Evolutionary conservation across 768 basidiomycete genomes (phyloP).

Genomic region (Trametes maxima): DNA sequence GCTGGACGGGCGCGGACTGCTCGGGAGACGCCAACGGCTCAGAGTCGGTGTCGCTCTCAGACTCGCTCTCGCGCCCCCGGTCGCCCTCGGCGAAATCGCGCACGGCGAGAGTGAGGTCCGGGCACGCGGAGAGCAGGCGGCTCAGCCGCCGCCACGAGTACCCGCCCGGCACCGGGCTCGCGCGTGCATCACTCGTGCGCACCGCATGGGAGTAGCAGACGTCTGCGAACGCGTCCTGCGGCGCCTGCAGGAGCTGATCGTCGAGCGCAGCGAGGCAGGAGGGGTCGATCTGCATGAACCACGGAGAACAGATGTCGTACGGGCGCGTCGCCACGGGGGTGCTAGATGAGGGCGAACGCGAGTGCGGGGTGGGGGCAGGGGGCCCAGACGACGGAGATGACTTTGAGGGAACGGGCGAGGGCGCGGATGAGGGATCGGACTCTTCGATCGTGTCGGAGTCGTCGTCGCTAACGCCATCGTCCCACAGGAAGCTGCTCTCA

Average conservation of each 20-base stretch:
- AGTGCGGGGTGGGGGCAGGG: neutral
- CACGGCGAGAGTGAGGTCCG: neutral
- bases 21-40: constrained; percentile 20
- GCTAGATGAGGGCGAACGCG: neutral
- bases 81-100: neutral
- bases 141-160: constrained; percentile 22
- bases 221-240: constrained; percentile 46
- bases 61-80: constrained; percentile 4
- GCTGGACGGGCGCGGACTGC: neutral
- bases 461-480: constrained; percentile 20
- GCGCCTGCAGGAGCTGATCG: constrained; percentile 43
- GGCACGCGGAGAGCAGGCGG: constrained; percentile 16
- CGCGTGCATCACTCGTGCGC: neutral
- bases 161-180: neutral
- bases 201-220: constrained; percentile 45
- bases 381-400: neutral
- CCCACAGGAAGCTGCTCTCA: constrained; percentile 15
- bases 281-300: constrained; percentile 42
- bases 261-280: constrained; percentile 46
- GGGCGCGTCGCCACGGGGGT: constrained; percentile 12
- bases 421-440: neutral
- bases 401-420: neutral
- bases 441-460: constrained; percentile 12
- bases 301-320: constrained; percentile 19
- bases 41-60: constrained; percentile 9